phyloP scores from a whole-genome alignment of 495 filamentous ascomycete species.

The Amphirosellinia nigrospora region DNA sequence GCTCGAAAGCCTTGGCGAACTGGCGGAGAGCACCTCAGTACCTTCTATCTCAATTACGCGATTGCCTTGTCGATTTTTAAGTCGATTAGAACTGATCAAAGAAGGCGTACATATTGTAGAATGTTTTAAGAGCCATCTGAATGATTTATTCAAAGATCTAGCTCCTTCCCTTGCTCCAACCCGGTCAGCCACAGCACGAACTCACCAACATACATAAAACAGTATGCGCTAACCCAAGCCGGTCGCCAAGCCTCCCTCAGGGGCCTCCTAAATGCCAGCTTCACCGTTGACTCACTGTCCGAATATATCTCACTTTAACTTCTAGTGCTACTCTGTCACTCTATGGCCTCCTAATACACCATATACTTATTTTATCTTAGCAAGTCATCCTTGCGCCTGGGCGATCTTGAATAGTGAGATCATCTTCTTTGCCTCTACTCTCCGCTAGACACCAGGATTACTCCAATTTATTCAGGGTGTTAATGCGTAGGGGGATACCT shows the following conservation, averaged over 20 bases:
- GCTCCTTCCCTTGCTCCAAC: too few species aligned
- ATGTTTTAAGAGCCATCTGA: too few species aligned
- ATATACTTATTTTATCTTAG: not conserved
- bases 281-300: not conserved
- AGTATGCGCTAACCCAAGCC: not conserved
- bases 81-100: too few species aligned
- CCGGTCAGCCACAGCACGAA: too few species aligned
- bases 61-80: too few species aligned
- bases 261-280: not conserved
- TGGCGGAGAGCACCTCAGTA: too few species aligned
- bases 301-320: not conserved
- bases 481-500: conserved; percentile 15
- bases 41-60: too few species aligned
- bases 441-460: conserved; percentile 3
- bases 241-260: not conserved
- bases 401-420: not conserved
- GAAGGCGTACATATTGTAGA: too few species aligned
- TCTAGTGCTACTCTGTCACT: not conserved
- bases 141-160: too few species aligned
- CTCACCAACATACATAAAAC: too few species aligned
- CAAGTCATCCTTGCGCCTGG: not conserved
- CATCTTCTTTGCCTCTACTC: not conserved
- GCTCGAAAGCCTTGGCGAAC: too few species aligned
- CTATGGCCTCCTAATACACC: too few species aligned
- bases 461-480: conserved; percentile 19